Conservation (phyloP, 805 yeast species). For the Teunomyces aglyptinius region DNA sequence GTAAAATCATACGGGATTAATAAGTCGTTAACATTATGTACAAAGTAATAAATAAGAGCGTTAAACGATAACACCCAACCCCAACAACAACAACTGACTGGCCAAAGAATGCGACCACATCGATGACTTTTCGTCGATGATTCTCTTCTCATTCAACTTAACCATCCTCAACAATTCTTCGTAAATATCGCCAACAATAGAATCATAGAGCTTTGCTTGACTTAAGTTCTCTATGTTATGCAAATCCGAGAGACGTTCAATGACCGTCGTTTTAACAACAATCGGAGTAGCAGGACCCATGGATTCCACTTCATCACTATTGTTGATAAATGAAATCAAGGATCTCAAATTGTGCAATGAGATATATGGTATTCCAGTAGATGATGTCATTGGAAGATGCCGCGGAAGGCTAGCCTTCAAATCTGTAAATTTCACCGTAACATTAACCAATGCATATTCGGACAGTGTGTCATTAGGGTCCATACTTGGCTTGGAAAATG, state of each 20-base stretch:
- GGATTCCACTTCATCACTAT: conserved; percentile 22
- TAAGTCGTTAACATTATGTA: conserved; percentile 1
- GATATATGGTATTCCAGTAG: conserved; percentile 54
- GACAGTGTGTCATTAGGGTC: conserved; percentile 11
- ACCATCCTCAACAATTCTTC: conserved; percentile 55
- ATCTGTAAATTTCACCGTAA: conserved; percentile 62
- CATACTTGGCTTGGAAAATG: conserved; percentile 26
- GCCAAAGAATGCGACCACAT: conserved; percentile 61
- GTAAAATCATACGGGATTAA: conserved; percentile 9
- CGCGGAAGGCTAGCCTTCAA: conserved; percentile 54
- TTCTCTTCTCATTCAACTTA: conserved; percentile 51
- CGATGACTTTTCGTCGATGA: conserved; percentile 43
- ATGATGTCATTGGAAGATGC: conserved; percentile 48
- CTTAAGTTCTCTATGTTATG: conserved; percentile 32
- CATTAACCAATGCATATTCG: conserved; percentile 64
- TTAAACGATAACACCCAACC: conserved; percentile 57
- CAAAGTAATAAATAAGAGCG: background rate
- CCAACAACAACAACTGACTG: conserved; percentile 55
- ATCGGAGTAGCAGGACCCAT: conserved; percentile 21
- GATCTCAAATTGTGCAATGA: conserved; percentile 60
- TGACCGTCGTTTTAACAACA: conserved; percentile 38
- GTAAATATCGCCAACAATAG: conserved; percentile 54
- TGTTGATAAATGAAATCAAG: conserved; percentile 59
- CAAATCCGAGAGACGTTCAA: conserved; percentile 41
- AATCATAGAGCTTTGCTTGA: conserved; percentile 49